phyloP scores from a whole-genome alignment of 257 asterid genomes.

The Solanum gandarillasii region DNA sequence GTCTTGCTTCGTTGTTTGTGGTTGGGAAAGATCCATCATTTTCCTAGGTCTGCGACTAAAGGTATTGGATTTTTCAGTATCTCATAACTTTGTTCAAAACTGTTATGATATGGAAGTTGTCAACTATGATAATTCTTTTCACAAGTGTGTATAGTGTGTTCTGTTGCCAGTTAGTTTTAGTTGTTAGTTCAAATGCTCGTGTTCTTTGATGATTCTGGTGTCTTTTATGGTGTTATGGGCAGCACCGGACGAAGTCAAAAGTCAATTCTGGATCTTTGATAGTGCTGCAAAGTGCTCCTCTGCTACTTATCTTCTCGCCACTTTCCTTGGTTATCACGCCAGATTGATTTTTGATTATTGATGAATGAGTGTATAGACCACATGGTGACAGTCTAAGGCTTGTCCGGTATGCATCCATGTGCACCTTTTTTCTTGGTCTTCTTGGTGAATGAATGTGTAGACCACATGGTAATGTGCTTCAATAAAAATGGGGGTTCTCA shows the following conservation, averaged over 20 bases:
- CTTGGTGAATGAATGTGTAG: no score
- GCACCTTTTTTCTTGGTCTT: no score
- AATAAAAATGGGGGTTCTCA: background rate
- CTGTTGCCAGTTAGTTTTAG: no score
- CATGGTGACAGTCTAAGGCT: background rate
- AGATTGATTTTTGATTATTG: background rate
- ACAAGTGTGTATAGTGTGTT: background rate
- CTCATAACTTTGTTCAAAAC: background rate
- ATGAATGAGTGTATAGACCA: background rate
- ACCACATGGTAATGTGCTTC: background rate
- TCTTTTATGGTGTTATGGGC: no score
- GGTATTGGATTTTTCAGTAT: background rate
- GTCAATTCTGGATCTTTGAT: background rate
- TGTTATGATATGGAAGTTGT: background rate
- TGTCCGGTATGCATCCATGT: background rate
- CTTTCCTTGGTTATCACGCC: background rate
- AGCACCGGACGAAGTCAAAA: background rate
- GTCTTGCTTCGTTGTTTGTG: background rate
- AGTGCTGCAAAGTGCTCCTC: no score
- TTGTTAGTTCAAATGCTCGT: no score
- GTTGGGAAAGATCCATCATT: background rate
- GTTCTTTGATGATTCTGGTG: no score
- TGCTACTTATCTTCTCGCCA: background rate
- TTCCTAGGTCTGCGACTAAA: background rate
- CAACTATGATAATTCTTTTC: background rate